Base-by-base conservation (phyloP, 2,329 filamentous ascomycete species). In the Ambrosiella cleistominuta region DNA sequence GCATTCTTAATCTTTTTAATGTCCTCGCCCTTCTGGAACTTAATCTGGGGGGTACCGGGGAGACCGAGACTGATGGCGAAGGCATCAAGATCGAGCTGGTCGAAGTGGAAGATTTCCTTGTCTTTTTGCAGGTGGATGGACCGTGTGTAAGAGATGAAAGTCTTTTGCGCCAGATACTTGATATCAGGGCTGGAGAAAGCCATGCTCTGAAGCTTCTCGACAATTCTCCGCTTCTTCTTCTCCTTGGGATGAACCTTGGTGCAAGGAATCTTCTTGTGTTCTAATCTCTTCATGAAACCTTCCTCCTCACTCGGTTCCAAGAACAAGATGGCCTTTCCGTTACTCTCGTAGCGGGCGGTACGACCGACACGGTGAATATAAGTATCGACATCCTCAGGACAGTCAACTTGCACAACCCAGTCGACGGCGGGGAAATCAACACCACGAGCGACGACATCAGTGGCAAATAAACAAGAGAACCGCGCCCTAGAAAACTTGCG, bases 351-450 rank as follows among this genome's bases (percentile, higher is more conserved):
- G 19, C 91, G 81, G n/a, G 93, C 93, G 15, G 93, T 97, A 37
- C 93, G 81, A 1, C 93, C 93, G 3, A 96, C 91, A 60, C 93
- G 82, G 70, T 98, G 93, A 64, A 98, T 97, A 66, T 98, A 98
- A 0, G 93, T 98, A 66, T 97, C 93, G 3, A 87, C 86, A 68
- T 98, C 91, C 69, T 98, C 93, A 0, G 93, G 93, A 63, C 88
- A 95, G 68, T 98, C 93, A n/a, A 88, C 78, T 68, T 98, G 93
- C n/a, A 98, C 88, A 4, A 98, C 93, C 86, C 93, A 98, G 68
- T 98, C 93, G 0, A 98, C 93, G 2, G 89, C 85, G 0, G 93
- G 93, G 67, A 98, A 97, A 69, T 98, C 93, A 11, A 98, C 79
- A 62, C 93, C 93, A 69, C 93, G 80, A 0, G 93, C 93, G 3